Conservation (phyloP, 345 rosid species). For the Draba incana region DNA sequence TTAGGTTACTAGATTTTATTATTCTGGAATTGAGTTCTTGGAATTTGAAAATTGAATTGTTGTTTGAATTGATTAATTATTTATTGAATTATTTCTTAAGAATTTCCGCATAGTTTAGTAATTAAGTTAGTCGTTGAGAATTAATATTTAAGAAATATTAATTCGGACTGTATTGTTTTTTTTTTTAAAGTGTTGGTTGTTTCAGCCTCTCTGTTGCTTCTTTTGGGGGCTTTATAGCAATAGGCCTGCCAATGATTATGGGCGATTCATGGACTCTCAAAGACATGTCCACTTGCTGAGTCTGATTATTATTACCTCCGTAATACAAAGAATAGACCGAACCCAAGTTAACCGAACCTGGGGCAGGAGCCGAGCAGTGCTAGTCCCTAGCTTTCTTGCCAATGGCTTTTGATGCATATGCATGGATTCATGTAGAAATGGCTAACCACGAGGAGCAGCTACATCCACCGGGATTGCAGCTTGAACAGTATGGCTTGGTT, state of each 20-base stretch:
- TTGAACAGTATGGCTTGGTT: slow-evolving; percentile 21
- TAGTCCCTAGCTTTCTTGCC: slow-evolving; percentile 45
- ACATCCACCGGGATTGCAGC: slow-evolving; percentile 19
- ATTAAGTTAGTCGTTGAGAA: too few relatives aligned
- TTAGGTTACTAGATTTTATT: too few relatives aligned
- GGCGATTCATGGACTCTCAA: slow-evolving; percentile 47
- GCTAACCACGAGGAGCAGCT: too few relatives aligned
- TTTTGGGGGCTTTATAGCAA: slow-evolving; percentile 53
- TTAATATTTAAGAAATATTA: too few relatives aligned
- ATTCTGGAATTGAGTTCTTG: too few relatives aligned
- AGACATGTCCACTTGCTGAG: slow-evolving; percentile 44
- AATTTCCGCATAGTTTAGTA: too few relatives aligned
- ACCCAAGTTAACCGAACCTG: slow-evolving; percentile 49
- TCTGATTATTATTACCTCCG: slow-evolving; percentile 54
- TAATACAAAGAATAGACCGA: slow-evolving; percentile 73
- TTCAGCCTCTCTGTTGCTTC: slow-evolving; percentile 45
- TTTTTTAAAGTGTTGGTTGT: too few relatives aligned
- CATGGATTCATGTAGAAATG: too few relatives aligned
- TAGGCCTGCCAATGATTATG: slow-evolving; percentile 73
- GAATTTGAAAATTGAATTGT: too few relatives aligned
- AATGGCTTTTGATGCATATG: slow-evolving; percentile 38
- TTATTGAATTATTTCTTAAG: too few relatives aligned
- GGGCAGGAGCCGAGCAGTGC: slow-evolving; percentile 19
- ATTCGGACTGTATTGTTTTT: too few relatives aligned
- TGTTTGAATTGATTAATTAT: too few relatives aligned